Evolutionary conservation across 1,284 basidiomycete genomes (phyloP).

Genomic region (Sphagnurus paluster): DNA sequence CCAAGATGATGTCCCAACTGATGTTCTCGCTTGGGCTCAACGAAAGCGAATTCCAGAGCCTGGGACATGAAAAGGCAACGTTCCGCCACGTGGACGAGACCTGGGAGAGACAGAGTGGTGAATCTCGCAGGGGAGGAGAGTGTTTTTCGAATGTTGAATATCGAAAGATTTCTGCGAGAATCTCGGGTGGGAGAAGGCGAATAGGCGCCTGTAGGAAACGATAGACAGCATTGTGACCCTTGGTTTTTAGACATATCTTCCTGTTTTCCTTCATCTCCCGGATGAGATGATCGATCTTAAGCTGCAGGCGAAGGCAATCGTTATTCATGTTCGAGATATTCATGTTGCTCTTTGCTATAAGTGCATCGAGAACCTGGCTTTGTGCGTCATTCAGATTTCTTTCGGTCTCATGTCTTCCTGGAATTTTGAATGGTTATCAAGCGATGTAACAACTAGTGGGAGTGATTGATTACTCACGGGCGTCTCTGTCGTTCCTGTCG

Average conservation of each 20-base stretch:
- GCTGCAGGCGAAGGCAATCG: not conserved
- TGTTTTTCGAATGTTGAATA: not conserved
- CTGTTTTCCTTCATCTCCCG: not conserved
- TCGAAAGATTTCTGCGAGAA: not conserved
- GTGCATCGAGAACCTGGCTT: not conserved
- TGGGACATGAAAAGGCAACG: not conserved
- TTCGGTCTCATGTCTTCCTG: no score
- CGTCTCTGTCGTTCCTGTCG: no score
- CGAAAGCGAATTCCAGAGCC: not conserved
- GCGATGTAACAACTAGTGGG: no score
- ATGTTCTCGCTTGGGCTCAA: no score
- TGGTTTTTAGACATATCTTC: no score
- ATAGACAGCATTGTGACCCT: no score
- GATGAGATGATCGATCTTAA: not conserved
- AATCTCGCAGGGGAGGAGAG: not conserved
- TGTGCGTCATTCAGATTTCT: no score
- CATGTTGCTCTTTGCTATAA: not conserved
- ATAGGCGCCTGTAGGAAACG: not conserved
- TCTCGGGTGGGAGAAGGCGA: not conserved
- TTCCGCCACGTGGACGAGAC: not conserved
- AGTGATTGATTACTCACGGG: no score
- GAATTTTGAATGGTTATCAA: no score
- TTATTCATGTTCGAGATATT: no score
- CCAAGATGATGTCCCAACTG: no score
- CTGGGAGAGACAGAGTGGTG: not conserved